Evolutionary conservation across 73 alveolate species (phyloP).

Genomic region (Paramecium primaurelia): DNA sequence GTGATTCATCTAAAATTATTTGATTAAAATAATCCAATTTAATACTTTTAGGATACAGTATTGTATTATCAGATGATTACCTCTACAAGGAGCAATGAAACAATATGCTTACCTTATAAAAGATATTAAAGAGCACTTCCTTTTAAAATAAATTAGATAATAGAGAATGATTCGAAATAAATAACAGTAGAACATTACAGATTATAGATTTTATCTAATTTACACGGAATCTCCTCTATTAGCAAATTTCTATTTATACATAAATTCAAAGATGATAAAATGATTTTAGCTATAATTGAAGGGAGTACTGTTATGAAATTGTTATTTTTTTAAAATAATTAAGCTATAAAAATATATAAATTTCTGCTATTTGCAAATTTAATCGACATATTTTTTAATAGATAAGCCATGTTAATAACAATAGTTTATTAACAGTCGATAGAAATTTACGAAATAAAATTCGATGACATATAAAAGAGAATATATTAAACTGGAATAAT

Average conservation of each 20-base stretch:
- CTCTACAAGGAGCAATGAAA: not conserved
- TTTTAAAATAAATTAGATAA: not conserved
- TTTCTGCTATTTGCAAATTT: not conserved
- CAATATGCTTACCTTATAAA: not conserved
- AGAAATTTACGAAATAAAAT: not conserved
- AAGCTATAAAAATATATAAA: not conserved
- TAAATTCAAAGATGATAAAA: not conserved
- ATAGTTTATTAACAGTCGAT: not conserved
- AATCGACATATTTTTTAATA: not conserved
- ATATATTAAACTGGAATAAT: not conserved
- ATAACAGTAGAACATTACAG: not conserved
- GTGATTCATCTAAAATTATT: not conserved
- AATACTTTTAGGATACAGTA: not conserved
- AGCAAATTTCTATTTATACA: not conserved
- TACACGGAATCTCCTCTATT: not conserved
- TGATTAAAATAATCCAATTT: not conserved
- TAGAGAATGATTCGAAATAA: not conserved
- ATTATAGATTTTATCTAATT: not conserved
- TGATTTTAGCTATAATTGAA: not conserved
- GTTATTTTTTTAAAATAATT: not conserved
- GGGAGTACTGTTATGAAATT: not conserved
- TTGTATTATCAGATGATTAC: not conserved
- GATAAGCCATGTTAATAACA: not conserved
- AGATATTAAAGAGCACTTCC: not conserved
- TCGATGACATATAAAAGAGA: not conserved